These are phyloP conservation scores for Pichia sp. DNA, from an alignment of 1,139 yeast species.

Conservation along the genomic window DNA sequence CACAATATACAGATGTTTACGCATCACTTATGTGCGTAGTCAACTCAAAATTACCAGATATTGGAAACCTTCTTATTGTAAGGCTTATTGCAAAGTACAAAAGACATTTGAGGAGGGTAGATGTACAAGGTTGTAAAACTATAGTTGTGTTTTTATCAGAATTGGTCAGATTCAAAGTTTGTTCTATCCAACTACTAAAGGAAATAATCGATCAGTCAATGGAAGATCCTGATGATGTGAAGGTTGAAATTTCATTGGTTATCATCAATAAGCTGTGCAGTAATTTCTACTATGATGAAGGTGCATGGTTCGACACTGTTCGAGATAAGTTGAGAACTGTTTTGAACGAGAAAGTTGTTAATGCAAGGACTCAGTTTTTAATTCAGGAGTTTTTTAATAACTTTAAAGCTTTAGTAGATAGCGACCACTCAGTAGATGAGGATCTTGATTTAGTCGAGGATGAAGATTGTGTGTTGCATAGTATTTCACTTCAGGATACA, in stretches of 20 bases:
- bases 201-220: constrained; percentile 59
- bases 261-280: constrained; percentile 41
- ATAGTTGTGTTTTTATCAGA: constrained; percentile 50
- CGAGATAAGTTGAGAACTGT: constrained; percentile 56
- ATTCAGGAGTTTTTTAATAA: constrained; percentile 48
- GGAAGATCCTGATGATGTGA: constrained; percentile 44
- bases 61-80: constrained; percentile 52
- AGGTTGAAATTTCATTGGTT: constrained; percentile 41
- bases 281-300: constrained; percentile 35
- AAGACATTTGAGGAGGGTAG: constrained; percentile 43
- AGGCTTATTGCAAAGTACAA: constrained; percentile 58
- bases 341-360: constrained; percentile 48
- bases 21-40: constrained; percentile 54
- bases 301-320: constrained; percentile 42
- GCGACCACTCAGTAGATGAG: constrained; percentile 30
- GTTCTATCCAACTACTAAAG: constrained; percentile 54
- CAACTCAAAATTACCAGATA: constrained; percentile 60
- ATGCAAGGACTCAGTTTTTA: constrained; percentile 38
- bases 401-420: constrained; percentile 41
- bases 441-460: constrained; percentile 58
- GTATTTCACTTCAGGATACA: constrained; percentile 47
- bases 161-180: constrained; percentile 57
- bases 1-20: constrained; percentile 37
- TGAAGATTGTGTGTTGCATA: constrained; percentile 55
- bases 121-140: constrained; percentile 37